A percentile compares a stretch with the other conserved stretches of the same genome.
These are phyloP conservation scores for Salisapilia sapeloensis DNA, from an alignment of 352 stramenopile genomes.

Conservation along the genomic window DNA sequence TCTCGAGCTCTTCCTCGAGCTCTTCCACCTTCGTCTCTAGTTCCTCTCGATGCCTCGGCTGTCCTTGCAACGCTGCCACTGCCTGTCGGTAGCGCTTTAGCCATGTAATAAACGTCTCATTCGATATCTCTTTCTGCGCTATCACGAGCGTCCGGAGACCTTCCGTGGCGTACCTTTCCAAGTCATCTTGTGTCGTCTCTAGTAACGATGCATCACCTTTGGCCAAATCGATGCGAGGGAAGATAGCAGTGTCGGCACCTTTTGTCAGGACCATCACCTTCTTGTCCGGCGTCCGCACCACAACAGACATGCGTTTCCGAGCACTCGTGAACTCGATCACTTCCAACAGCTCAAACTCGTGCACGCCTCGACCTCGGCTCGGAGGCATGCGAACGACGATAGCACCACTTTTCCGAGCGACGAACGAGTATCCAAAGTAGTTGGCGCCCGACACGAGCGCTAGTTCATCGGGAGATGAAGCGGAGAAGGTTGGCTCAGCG, in stretches of 20 bases:
- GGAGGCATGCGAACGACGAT: slow-evolving; percentile 29
- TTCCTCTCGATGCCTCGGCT: slow-evolving; percentile 56
- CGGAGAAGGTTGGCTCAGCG: slow-evolving; percentile 31
- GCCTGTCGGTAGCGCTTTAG: slow-evolving; percentile 55
- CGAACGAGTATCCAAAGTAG: slow-evolving; percentile 70
- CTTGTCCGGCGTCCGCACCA: slow-evolving; percentile 76
- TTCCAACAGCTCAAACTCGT: slow-evolving; percentile 80
- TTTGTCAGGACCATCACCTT: slow-evolving; percentile 65
- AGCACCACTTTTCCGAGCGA: slow-evolving; percentile 36
- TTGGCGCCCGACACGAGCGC: slow-evolving; percentile 64
- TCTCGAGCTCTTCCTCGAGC: slow-evolving; percentile 67
- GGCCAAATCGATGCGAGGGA: slow-evolving; percentile 24
- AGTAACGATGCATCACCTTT: slow-evolving; percentile 30
- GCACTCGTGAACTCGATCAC: slow-evolving; percentile 97
- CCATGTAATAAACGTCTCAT: slow-evolving; percentile 54
- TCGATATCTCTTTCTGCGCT: slow-evolving; percentile 53
- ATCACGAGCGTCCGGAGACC: slow-evolving; percentile 82
- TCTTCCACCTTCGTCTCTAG: slow-evolving; percentile 70
- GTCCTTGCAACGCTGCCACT: slow-evolving; percentile 45
- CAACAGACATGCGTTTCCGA: slow-evolving; percentile 97
- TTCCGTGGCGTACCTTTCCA: slow-evolving; percentile 75
- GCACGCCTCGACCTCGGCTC: slow-evolving; percentile 9
- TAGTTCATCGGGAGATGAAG: slow-evolving; percentile 67
- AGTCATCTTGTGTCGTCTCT: slow-evolving; percentile 44
- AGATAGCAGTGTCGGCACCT: slow-evolving; percentile 73